These are phyloP conservation scores for Taxillus chinensis DNA, from an alignment of 164 flowering plant species.

Conservation along the genomic window DNA sequence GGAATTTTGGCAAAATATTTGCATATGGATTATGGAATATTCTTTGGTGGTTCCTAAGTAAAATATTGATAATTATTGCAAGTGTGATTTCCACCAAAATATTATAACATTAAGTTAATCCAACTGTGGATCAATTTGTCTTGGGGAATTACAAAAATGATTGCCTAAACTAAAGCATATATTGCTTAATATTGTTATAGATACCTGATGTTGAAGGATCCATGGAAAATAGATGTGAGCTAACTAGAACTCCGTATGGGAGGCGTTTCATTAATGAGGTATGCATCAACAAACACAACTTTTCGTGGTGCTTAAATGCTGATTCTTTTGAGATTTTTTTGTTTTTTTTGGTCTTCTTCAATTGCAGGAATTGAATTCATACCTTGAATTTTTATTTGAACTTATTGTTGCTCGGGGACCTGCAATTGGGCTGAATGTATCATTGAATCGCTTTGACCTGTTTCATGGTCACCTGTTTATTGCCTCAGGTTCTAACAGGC, in stretches of 20 bases:
- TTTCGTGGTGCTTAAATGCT: not conserved
- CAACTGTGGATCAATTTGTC: too few species aligned
- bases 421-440: conserved; percentile 55
- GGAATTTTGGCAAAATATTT: too few species aligned
- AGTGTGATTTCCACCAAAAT: too few species aligned
- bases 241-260: conserved; percentile 94
- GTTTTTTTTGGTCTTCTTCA: not conserved
- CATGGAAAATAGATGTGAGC: conserved; percentile 46
- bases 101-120: too few species aligned
- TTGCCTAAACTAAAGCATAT: not conserved
- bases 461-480: conserved; percentile 94
- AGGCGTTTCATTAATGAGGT: conserved; percentile 72
- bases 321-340: not conserved
- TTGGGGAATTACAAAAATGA: too few species aligned
- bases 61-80: too few species aligned
- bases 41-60: too few species aligned
- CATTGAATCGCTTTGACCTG: conserved; percentile 70
- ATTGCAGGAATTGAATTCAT: conserved; percentile 74
- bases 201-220: conserved; percentile 87
- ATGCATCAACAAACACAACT: conserved; percentile 1
- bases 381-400: conserved; percentile 65
- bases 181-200: conserved; percentile 26
- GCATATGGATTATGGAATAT: too few species aligned
- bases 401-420: conserved; percentile 70
- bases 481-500: conserved; percentile 63